A percentile compares a stretch with the other conserved stretches of the same genome.
Conservation (phyloP, 208 protist species). For the Kentomonas sorsogonicus region DNA sequence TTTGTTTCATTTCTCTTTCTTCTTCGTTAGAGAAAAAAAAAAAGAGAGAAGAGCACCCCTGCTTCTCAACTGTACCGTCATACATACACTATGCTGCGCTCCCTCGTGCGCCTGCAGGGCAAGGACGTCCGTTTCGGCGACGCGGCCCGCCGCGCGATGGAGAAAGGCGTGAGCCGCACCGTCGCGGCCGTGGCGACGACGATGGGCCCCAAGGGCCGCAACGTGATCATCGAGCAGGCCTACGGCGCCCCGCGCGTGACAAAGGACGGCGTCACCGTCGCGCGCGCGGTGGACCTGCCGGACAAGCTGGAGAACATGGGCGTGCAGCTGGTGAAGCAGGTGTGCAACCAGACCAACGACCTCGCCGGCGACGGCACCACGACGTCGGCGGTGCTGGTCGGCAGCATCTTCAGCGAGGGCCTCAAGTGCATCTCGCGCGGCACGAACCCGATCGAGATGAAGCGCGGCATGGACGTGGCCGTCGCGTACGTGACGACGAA, state of each 20-base stretch:
- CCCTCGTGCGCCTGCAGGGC: slow-evolving; percentile 7
- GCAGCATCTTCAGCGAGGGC: slow-evolving; percentile 97
- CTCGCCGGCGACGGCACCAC: slow-evolving; percentile 98
- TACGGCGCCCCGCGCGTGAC: slow-evolving; percentile 98
- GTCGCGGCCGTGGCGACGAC: slow-evolving; percentile 96
- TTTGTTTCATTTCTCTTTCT: not conserved
- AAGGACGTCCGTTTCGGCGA: slow-evolving; percentile 96
- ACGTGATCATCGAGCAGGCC: slow-evolving; percentile 98
- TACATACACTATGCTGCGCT: slow-evolving; percentile 5
- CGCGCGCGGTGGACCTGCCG: slow-evolving; percentile 97
- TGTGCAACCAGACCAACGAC: slow-evolving; percentile 98
- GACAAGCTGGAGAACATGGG: slow-evolving; percentile 98
- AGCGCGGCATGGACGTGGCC: slow-evolving; percentile 97
- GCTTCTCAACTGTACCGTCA: not conserved
- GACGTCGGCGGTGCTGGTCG: slow-evolving; percentile 98
- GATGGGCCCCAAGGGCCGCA: slow-evolving; percentile 98
- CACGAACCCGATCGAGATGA: slow-evolving; percentile 99
- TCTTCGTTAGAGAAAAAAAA: not conserved
- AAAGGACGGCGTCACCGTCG: slow-evolving; percentile 99
- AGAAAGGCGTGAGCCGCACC: slow-evolving; percentile 94
- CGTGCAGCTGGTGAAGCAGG: slow-evolving; percentile 94
- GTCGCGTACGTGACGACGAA: slow-evolving; percentile 86
- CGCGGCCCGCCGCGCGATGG: slow-evolving; percentile 90
- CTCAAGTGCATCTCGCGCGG: slow-evolving; percentile 96
- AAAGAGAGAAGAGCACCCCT: not conserved